Base-by-base conservation (phyloP, 768 basidiomycete genomes). In the Suillus hirtellus region DNA sequence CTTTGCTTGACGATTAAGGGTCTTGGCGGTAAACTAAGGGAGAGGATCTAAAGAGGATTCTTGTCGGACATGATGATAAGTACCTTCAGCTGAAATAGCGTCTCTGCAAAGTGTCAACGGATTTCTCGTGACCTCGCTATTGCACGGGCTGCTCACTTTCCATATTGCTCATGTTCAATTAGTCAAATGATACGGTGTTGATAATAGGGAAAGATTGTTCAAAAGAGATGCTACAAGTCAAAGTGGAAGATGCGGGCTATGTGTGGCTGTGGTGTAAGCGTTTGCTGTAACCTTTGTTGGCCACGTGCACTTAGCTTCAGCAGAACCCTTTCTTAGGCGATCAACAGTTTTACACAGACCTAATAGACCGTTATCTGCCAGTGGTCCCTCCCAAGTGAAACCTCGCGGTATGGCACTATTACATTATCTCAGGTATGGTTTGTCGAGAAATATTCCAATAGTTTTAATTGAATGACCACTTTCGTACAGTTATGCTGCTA, bases 71-170 rank as follows among this genome's bases (percentile, higher is more conserved):
- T 65, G 44, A 63, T 21, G 40, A 63, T 56, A 53, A 59, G 54
- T 64, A 95, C 96, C 86, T 99, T 99, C 70, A 99, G 90, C 78
- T 98, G 94, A 73, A 99, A 99, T n/a, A 99, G 84, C 37, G 93
- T 95, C 79, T 99, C 96, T 99, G 75, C 5, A 68, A 42, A 63
- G 65, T 43, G 63, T 84, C 61, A 83, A 79, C 21, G 61, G 35
- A 58, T 64, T 61, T 60, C 61, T 38, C 62, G 47, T 34, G 19
- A n/a, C 27, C 15, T 5, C 60, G 34, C 31, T 7, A 53, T 38
- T 14, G 40, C 34, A 35, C 19, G 42, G 19, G 37, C 27, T 17
- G 77, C 95, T 82, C 72, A 94, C 95, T 96, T 79, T 97, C 95
- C 68, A 97, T 86, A 76, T 86, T 89, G 79, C 88, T 91, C 90